Percentiles rank a stretch among this genome's conserved stretches.
Conservation (phyloP, 805 yeast species). For the Myxozyma sirexii region DNA sequence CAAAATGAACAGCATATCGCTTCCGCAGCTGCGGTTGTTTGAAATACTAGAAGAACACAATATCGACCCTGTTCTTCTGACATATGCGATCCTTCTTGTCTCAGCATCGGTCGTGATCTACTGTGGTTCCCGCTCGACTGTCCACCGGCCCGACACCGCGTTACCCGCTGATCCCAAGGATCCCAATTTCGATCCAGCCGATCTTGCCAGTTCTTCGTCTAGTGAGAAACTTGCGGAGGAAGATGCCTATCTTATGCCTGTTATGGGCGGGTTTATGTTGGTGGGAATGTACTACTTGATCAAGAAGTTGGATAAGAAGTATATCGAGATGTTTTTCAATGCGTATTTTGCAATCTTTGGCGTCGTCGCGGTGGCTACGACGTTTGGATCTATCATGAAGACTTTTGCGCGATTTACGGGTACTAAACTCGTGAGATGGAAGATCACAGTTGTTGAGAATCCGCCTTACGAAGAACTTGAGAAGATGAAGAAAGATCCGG, state of each 20-base stretch:
- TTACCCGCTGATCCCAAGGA: slow-evolving; percentile 35
- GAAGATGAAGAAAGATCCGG: slow-evolving; percentile 41
- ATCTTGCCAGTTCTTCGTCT: slow-evolving; percentile 22
- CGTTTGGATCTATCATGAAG: slow-evolving; percentile 35
- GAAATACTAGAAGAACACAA: slow-evolving; percentile 21
- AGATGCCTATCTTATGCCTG: slow-evolving; percentile 50
- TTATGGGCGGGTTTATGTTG: slow-evolving; percentile 49
- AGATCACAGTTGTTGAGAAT: slow-evolving; percentile 18
- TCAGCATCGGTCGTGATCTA: slow-evolving; percentile 33
- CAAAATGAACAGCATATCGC: not conserved
- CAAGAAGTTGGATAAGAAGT: slow-evolving; percentile 42
- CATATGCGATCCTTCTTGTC: slow-evolving; percentile 32
- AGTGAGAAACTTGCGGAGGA: slow-evolving; percentile 35
- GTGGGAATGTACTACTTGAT: slow-evolving; percentile 46
- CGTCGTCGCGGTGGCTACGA: slow-evolving; percentile 42
- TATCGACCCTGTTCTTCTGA: slow-evolving; percentile 29
- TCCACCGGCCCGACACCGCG: slow-evolving; percentile 37
- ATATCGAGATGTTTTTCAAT: slow-evolving; percentile 44
- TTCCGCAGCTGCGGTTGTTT: slow-evolving; percentile 3
- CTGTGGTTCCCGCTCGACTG: slow-evolving; percentile 32
- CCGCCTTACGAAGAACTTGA: slow-evolving; percentile 44
- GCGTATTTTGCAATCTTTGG: slow-evolving; percentile 45
- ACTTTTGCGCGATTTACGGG: slow-evolving; percentile 7
- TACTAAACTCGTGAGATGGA: slow-evolving; percentile 19
- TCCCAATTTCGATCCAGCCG: slow-evolving; percentile 37